A percentile compares a stretch with the other conserved stretches of the same genome.
Conservation (phyloP, 805 yeast species). For the Jamesozyma jinghongensis region DNA sequence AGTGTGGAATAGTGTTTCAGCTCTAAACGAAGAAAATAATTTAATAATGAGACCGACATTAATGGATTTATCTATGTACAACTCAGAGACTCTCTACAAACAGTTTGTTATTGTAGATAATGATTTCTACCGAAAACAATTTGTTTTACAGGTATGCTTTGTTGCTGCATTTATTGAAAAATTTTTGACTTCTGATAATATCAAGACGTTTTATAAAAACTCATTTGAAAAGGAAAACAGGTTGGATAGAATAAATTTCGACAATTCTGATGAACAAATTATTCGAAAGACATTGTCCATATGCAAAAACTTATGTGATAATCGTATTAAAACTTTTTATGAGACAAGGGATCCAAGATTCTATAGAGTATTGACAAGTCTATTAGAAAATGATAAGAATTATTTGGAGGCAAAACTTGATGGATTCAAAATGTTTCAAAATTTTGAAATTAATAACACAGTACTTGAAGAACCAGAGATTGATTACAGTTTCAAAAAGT, state of each 20-base stretch:
- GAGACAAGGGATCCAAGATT: constrained; percentile 18
- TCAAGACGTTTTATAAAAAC: constrained; percentile 15
- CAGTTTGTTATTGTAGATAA: constrained; percentile 16
- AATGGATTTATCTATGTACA: constrained; percentile 17
- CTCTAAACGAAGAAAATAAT: constrained; percentile 1
- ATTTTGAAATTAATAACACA: constrained; percentile 4
- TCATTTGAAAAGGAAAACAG: constrained; percentile 16
- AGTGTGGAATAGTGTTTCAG: constrained; percentile 10
- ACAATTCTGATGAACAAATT: constrained; percentile 10
- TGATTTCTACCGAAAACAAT: constrained; percentile 25
- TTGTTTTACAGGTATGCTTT: constrained; percentile 20
- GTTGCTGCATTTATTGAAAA: constrained; percentile 11
- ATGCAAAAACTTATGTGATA: constrained; percentile 12
- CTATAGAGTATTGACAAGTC: constrained; percentile 6
- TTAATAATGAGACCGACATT: constrained; percentile 13
- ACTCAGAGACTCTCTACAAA: constrained; percentile 15
- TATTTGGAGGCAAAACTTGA: constrained; percentile 17
- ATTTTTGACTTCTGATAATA: constrained; percentile 12
- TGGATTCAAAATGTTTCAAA: constrained; percentile 19
- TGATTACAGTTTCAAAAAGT: constrained; percentile 21
- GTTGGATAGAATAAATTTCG: constrained; percentile 6
- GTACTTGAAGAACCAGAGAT: not conserved
- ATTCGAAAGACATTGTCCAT: constrained; percentile 9
- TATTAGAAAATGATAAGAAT: constrained; percentile 11
- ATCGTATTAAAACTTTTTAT: constrained; percentile 18